phyloP scores from a whole-genome alignment of 208 protist species.

The Angomonas deanei region DNA sequence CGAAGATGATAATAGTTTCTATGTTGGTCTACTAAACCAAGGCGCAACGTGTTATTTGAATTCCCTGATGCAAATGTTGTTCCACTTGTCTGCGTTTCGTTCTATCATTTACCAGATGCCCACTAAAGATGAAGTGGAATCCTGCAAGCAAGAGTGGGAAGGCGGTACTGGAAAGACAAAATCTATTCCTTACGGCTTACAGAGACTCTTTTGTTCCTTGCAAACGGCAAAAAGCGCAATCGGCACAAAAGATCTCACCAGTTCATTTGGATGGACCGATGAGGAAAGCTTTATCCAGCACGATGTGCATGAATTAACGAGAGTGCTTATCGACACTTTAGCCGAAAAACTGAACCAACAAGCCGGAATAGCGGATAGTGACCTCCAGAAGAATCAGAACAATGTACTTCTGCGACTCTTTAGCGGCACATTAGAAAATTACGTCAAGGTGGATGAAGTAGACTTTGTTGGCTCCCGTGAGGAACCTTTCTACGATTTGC shows the following conservation, averaged over 20 bases:
- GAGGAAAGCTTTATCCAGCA: conserved; percentile 91
- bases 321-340: conserved; percentile 82
- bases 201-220: conserved; percentile 84
- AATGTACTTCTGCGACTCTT: conserved; percentile 79
- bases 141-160: background rate
- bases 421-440: conserved; percentile 70
- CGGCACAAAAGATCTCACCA: conserved; percentile 86
- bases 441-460: conserved; percentile 80
- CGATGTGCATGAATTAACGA: conserved; percentile 88
- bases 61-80: conserved; percentile 87
- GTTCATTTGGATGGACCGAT: conserved; percentile 89
- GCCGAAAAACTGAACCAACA: conserved; percentile 65
- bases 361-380: conserved; percentile 2
- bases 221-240: conserved; percentile 58
- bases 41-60: conserved; percentile 92
- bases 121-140: conserved; percentile 67
- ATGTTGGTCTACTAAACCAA: conserved; percentile 88
- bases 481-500: conserved; percentile 90
- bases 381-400: conserved; percentile 13
- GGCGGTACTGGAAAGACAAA: conserved; percentile 28
- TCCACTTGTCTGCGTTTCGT: conserved; percentile 84
- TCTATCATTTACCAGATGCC: conserved; percentile 87
- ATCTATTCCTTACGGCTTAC: conserved; percentile 87
- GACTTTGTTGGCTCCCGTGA: conserved; percentile 71
- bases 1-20: conserved; percentile 14